These are phyloP conservation scores for Globisporangium canariense DNA, from an alignment of 352 stramenopile species.

Conservation along the genomic window DNA sequence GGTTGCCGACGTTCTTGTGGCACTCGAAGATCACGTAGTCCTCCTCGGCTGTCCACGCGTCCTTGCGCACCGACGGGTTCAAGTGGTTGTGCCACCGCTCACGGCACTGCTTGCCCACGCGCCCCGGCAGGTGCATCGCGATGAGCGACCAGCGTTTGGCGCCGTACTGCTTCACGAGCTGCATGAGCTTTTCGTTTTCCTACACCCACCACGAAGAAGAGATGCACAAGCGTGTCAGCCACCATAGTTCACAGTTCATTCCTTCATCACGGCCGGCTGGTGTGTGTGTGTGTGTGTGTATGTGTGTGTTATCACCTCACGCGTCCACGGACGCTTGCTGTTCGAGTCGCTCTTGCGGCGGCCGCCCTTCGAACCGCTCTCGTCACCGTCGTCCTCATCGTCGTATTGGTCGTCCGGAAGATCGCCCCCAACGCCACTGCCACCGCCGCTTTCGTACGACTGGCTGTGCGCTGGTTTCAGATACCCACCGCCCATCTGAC, in stretches of 20 bases:
- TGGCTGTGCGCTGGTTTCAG: slow-evolving; percentile 1
- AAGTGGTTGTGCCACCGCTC: slow-evolving; percentile 89
- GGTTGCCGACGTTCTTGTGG: slow-evolving; percentile 90
- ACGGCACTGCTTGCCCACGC: slow-evolving; percentile 88
- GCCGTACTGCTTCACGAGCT: slow-evolving; percentile 88
- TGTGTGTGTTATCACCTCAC: slow-evolving; percentile 31
- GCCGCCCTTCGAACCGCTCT: slow-evolving; percentile 27
- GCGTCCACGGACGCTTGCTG: slow-evolving; percentile 83
- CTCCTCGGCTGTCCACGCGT: slow-evolving; percentile 87
- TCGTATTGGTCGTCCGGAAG: slow-evolving; percentile 55
- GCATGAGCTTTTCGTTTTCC: slow-evolving; percentile 88
- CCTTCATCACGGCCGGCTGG: no score
- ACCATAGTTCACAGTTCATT: background rate
- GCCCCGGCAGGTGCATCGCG: slow-evolving; percentile 83
- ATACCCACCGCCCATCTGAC: background rate
- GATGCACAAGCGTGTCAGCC: slow-evolving; percentile 1
- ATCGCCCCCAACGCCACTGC: background rate
- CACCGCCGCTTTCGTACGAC: background rate
- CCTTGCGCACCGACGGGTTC: slow-evolving; percentile 85
- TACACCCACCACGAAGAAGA: slow-evolving; percentile 3
- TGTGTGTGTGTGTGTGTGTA: no score
- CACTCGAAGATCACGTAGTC: slow-evolving; percentile 90
- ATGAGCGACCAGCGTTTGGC: slow-evolving; percentile 89
- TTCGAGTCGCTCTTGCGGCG: slow-evolving; percentile 73
- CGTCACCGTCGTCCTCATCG: slow-evolving; percentile 71